phyloP scores from a whole-genome alignment of 148 eudicot genomes.

The Hydrangea macrophylla region DNA sequence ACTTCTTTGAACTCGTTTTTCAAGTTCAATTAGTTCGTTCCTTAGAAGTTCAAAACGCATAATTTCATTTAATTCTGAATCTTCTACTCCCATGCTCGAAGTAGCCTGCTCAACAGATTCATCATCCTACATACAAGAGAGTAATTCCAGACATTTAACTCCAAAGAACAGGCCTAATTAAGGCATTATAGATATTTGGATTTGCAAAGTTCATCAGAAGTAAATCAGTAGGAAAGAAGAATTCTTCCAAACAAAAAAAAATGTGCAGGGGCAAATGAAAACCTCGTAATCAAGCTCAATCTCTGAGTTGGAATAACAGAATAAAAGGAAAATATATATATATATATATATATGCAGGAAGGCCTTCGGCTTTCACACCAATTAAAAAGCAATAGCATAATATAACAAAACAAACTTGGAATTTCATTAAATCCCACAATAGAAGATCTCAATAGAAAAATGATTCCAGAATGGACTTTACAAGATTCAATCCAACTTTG shows the following conservation, averaged over 20 bases:
- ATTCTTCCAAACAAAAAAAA: not conserved
- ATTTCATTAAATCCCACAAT: too few relatives aligned
- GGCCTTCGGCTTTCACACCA: not conserved
- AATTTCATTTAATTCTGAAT: conserved; percentile 62
- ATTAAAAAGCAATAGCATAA: not conserved
- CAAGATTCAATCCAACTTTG: not conserved
- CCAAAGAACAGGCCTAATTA: conserved; percentile 2
- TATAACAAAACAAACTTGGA: too few relatives aligned
- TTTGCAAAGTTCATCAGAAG: not conserved
- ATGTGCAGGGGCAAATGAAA: not conserved
- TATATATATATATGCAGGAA: not conserved
- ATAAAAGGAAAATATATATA: not conserved
- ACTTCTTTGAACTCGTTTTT: conserved; percentile 81
- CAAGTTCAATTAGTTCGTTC: conserved; percentile 86
- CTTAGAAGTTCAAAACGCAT: conserved; percentile 86
- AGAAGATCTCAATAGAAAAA: too few relatives aligned
- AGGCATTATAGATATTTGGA: not conserved
- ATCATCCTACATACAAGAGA: conserved; percentile 44
- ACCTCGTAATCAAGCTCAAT: not conserved
- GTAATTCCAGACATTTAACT: conserved; percentile 2
- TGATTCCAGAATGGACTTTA: conserved; percentile 6
- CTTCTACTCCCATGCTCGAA: conserved; percentile 22
- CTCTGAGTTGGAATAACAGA: too few relatives aligned
- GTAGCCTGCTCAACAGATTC: conserved; percentile 24
- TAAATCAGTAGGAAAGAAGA: not conserved